phyloP scores from a whole-genome alignment of 345 rosid species.

The Erucastrum elatum region DNA sequence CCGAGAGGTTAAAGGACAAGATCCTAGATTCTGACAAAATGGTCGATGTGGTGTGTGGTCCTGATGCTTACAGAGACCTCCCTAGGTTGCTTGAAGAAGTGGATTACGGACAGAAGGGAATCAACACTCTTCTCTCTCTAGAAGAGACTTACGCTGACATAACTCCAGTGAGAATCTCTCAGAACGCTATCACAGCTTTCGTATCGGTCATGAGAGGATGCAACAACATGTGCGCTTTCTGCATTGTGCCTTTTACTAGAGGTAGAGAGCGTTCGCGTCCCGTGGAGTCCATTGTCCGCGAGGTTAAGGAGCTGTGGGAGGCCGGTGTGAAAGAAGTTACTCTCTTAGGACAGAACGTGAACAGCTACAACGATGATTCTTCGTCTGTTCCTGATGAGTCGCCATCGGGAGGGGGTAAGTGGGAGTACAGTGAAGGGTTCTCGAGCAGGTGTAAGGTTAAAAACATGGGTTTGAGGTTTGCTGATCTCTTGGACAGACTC shows the following conservation, averaged over 20 bases:
- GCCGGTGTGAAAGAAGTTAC: slow-evolving; percentile 91
- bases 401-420: slow-evolving; percentile 38
- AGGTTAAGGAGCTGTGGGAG: slow-evolving; percentile 82
- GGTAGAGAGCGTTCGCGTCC: slow-evolving; percentile 93
- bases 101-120: slow-evolving; percentile 89
- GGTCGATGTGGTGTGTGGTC: slow-evolving; percentile 98
- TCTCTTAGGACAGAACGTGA: slow-evolving; percentile 91
- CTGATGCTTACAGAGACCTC: slow-evolving; percentile 93
- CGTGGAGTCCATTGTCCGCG: slow-evolving; percentile 80
- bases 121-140: slow-evolving; percentile 87
- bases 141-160: slow-evolving; percentile 96
- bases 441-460: slow-evolving; percentile 79
- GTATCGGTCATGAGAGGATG: slow-evolving; percentile 96
- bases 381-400: slow-evolving; percentile 49
- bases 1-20: slow-evolving; percentile 89
- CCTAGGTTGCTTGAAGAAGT: slow-evolving; percentile 83
- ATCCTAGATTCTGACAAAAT: slow-evolving; percentile 91
- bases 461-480: slow-evolving; percentile 74
- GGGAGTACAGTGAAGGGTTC: slow-evolving; percentile 85
- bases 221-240: slow-evolving; percentile 96
- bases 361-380: slow-evolving; percentile 84
- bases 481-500: slow-evolving; percentile 85
- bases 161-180: slow-evolving; percentile 69
- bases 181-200: slow-evolving; percentile 72
- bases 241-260: slow-evolving; percentile 95